Evolutionary conservation across 2,329 filamentous ascomycete genomes (phyloP), one percentile per base, ranked within the genome.

Genomic region (Meredithiella fracta): DNA sequence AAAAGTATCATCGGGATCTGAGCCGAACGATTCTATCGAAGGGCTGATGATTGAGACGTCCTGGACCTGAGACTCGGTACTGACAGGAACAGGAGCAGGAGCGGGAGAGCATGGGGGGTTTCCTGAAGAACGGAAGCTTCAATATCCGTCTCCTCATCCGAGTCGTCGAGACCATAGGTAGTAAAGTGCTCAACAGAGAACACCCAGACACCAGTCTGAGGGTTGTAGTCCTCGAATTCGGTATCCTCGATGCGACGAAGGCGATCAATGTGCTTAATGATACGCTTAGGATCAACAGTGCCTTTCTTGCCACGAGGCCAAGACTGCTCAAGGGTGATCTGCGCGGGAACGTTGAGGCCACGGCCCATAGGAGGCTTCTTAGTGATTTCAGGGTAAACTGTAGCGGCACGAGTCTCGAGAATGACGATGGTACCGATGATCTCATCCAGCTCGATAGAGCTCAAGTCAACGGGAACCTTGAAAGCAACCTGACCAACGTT

Each of bases 111-210:
- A 11, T 42, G 17, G 14, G 40, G 25, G 2, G 58, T 7, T 4
- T 38, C 50, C 20, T 31, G 40, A 9, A 42, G 3, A 2, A 42
- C 44, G 20, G 57, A 56, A n/a, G 11, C 15, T 14, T 59, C 58
- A 20, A 34, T 29, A 51, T 59, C 51, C 6, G 73, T 73, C 53
- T 86, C 83, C 26, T 87, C 83, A 47, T 89, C 86, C 9, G 15
- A 22, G 42, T 86, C 87, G 60, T 91, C 85, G 55, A 97, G 75
- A 42, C 86, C 90, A 65, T 98, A 98, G 1, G 89, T 95, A 1
- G 91, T 97, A 67, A 94, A 98, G 68, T 98, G 92, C 64, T 91
- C 82, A n/a, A 98, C 92, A 8, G 75, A 81, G 71, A 98, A 98
- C 14, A 79, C 79, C 94, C 94, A 98, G 50, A 86, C 78, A 54